Percentiles rank a stretch among this genome's conserved stretches.
Evolutionary conservation across 1,139 yeast species (phyloP).

Genomic region (Nakaseomyces kungkrabaensis): DNA sequence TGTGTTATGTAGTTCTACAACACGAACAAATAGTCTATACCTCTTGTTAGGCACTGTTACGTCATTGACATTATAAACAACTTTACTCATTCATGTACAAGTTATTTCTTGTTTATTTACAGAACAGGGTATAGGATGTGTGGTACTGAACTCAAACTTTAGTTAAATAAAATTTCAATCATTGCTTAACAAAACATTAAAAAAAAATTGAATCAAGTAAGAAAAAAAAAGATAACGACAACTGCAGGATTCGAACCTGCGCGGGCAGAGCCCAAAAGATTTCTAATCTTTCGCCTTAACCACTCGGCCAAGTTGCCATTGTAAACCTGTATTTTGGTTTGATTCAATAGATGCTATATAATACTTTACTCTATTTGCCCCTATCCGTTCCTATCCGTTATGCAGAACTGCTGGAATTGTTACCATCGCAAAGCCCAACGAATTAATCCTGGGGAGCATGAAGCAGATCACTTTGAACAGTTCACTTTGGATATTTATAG

Average conservation of each 20-base stretch:
- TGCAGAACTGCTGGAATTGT: no score
- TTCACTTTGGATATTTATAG: no score
- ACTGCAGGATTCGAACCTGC: constrained; percentile 34
- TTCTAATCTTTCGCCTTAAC: constrained; percentile 47
- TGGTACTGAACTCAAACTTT: no score
- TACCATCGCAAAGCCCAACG: no score
- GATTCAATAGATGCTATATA: no score
- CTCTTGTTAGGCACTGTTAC: not conserved
- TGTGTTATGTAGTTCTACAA: constrained; percentile 1
- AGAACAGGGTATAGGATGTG: not conserved
- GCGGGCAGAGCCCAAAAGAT: constrained; percentile 40
- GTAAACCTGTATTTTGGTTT: not conserved
- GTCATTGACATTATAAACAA: not conserved
- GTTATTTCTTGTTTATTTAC: not conserved
- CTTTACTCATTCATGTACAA: not conserved
- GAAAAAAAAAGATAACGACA: constrained; percentile 20
- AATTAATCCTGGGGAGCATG: no score
- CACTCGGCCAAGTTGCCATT: constrained; percentile 43
- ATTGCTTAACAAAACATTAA: not conserved
- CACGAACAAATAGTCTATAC: not conserved
- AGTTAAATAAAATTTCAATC: not conserved
- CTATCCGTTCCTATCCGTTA: no score
- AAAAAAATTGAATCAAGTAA: not conserved
- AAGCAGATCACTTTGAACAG: no score
- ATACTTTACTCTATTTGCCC: no score